Evolutionary conservation across 169 alveolate genomes (phyloP).

Genomic region (Cryptosporidium baileyi): DNA sequence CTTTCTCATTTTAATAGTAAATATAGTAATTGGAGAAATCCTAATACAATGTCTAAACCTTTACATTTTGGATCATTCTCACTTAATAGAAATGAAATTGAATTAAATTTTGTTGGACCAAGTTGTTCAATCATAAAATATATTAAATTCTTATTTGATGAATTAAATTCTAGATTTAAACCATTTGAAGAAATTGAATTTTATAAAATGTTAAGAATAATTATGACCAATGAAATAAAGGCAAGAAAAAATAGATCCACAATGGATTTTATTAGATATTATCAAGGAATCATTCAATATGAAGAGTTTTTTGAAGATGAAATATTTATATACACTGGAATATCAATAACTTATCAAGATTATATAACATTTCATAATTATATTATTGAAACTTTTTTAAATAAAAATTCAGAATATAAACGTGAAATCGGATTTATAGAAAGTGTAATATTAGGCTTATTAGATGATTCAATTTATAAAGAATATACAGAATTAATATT

Average conservation of each 20-base stretch:
- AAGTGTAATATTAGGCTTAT: slow-evolving; percentile 4
- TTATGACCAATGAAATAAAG: slow-evolving; percentile 9
- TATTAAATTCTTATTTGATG: background rate
- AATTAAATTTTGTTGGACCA: slow-evolving; percentile 44
- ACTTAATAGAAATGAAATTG: background rate
- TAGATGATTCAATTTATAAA: background rate
- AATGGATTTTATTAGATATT: slow-evolving; percentile 48
- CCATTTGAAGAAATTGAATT: slow-evolving; percentile 2
- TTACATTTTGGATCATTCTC: slow-evolving; percentile 46
- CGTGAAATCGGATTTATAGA: slow-evolving; percentile 40
- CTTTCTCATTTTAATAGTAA: background rate
- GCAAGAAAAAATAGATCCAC: slow-evolving; percentile 39
- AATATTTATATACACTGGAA: background rate
- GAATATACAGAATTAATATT: background rate
- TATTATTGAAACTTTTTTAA: slow-evolving; percentile 10
- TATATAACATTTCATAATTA: slow-evolving; percentile 24
- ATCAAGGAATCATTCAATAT: slow-evolving; percentile 54
- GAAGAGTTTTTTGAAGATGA: slow-evolving; percentile 35
- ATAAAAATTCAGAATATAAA: background rate
- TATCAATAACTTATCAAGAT: slow-evolving; percentile 20
- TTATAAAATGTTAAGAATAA: background rate
- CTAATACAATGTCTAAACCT: slow-evolving; percentile 17
- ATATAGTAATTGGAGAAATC: slow-evolving; percentile 25
- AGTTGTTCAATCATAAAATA: slow-evolving; percentile 2
- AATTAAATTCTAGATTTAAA: slow-evolving; percentile 2